A percentile compares a stretch with the other conserved stretches of the same genome.
phyloP scores from a whole-genome alignment of 257 asterid genomes.

The Solanum pennellii region DNA sequence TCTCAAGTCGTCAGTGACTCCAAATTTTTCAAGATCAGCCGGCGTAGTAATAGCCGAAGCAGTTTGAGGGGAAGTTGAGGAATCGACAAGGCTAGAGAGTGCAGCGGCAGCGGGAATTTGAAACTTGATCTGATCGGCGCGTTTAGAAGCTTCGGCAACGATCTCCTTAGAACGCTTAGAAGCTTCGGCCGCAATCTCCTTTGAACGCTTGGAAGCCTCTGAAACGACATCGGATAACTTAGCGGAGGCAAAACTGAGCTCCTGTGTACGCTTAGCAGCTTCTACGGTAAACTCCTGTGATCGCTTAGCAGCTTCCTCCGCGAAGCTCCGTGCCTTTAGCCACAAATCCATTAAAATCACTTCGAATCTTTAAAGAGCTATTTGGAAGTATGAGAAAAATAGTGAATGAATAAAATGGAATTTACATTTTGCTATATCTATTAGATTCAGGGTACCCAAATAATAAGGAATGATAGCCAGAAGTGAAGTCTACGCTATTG shows the following conservation, averaged over 20 bases:
- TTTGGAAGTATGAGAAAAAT: neutral
- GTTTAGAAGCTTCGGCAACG: slow-evolving; percentile 54
- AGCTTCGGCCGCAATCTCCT: slow-evolving; percentile 38
- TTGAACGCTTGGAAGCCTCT: slow-evolving; percentile 27
- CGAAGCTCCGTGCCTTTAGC: slow-evolving; percentile 69
- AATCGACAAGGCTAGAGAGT: slow-evolving; percentile 44
- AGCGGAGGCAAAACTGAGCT: slow-evolving; percentile 46
- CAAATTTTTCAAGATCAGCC: slow-evolving; percentile 57
- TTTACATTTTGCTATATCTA: neutral
- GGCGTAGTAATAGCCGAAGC: neutral
- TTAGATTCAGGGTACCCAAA: neutral
- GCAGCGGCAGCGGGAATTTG: slow-evolving; percentile 60
- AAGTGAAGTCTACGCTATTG: neutral
- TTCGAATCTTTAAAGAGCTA: neutral
- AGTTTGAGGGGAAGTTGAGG: neutral
- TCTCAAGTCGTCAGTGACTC: slow-evolving; percentile 73
- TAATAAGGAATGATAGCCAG: neutral
- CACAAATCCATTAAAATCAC: slow-evolving; percentile 59
- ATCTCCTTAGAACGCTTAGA: slow-evolving; percentile 51
- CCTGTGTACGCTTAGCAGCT: slow-evolving; percentile 42
- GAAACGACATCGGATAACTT: slow-evolving; percentile 69
- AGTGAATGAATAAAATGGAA: neutral
- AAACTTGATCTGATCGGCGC: slow-evolving; percentile 87
- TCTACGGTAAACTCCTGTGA: slow-evolving; percentile 62
- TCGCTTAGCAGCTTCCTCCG: slow-evolving; percentile 82